phyloP scores from a whole-genome alignment of 352 stramenopile genomes.

The Globisporangium echinulatum region DNA sequence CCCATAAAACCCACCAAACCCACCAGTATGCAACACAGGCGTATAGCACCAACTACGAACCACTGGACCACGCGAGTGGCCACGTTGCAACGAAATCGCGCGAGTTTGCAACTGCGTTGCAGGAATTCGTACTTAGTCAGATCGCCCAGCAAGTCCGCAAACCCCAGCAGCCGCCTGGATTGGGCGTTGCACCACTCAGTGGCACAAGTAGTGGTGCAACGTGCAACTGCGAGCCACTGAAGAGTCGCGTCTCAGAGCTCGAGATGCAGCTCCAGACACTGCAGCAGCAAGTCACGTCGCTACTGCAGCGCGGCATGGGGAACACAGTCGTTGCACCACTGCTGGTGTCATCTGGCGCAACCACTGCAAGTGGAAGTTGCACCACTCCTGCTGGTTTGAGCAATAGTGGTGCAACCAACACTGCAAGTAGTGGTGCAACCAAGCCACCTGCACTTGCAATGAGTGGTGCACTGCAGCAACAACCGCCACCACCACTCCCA shows the following conservation, averaged over 20 bases:
- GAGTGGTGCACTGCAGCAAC: neutral
- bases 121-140: conserved; percentile 40
- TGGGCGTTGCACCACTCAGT: neutral
- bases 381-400: too few relatives aligned
- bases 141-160: conserved; percentile 19
- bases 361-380: neutral
- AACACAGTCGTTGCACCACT: conserved; percentile 6
- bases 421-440: too few relatives aligned
- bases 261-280: conserved; percentile 35
- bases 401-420: too few relatives aligned
- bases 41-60: conserved; percentile 5
- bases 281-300: conserved; percentile 30
- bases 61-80: neutral
- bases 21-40: neutral
- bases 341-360: neutral
- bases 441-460: too few relatives aligned
- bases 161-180: conserved; percentile 1
- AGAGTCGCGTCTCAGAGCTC: conserved; percentile 48
- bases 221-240: conserved; percentile 28
- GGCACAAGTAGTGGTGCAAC: too few relatives aligned
- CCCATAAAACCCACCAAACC: conserved; percentile 3
- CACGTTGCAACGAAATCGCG: conserved; percentile 44
- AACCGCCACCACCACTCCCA: neutral
- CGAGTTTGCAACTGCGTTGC: conserved; percentile 54
- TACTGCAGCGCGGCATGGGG: conserved; percentile 10